Evolutionary conservation across 257 asterid species (phyloP), one percentile per base, ranked within the genome.

Genomic region (Hygrophila difformis): DNA sequence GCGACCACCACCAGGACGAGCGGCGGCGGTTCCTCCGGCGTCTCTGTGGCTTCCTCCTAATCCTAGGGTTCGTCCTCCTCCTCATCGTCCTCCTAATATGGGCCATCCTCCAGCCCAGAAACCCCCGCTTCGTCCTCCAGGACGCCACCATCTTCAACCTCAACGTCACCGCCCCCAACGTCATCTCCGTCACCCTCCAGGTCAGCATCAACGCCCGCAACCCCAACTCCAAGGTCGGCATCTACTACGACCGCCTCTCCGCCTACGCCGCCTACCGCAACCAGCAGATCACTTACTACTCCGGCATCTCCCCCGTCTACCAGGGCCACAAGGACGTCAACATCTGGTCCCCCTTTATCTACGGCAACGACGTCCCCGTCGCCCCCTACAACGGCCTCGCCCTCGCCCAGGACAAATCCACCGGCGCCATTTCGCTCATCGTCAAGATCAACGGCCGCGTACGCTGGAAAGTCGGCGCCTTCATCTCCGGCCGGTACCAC

Each of bases 101-200:
- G 96, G 79, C 94, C 45, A 46, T 74, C 6, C 80, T 89, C 51
- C 91, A 82, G 38, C 98, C 98, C 9, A 69, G 38, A 23, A 85
- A 79, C 24, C 96, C 96, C 12, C 72, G 75, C 6, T 85, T 89
- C 60, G 64, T 62, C 56, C 93, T 89, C 68, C 82, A 89, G 46
- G 98, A 89, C 70, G 94, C 94, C 59, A 89, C 98, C 47, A 72
- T 89, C 70, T 89, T 79, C 68, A 64, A 48, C 56, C 77, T 85
- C 67, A 77, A 78, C 62, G 72, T 84, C 56, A 71, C 96, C 31
- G 71, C 94, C n/a, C 80, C 93, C 0, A 77, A 75, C 73, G 68
- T 81, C 65, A 74, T 88, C 65, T 74, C 97, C 52, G 47, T 87
- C 44, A 73, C 74, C 44, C 22, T 88, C 31, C 97, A 88, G 21